Evolutionary conservation across 306 rosid genomes (phyloP), one percentile per base, ranked within the genome.

Genomic region (Prunus armeniaca): DNA sequence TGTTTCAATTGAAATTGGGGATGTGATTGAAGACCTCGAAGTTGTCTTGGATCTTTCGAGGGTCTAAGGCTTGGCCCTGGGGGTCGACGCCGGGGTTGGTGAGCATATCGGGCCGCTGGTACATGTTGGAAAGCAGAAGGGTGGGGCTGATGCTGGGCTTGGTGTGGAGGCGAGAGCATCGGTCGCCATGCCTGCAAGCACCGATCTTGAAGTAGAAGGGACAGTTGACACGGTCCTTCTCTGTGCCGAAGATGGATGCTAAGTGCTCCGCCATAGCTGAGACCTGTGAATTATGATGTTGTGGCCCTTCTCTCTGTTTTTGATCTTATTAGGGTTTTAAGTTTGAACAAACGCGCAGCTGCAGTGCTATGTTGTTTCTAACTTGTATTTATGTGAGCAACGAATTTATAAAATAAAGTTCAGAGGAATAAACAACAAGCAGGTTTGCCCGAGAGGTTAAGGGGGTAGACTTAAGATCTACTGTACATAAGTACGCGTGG

Each of bases 171-270:
- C 99, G 75, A 2, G 99, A 92, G 83, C 99, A 96, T 55, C 99
- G 91, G 87, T 95, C 99, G 5, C 99, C 99, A 20, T 96, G 99
- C 46, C 99, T 77, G 80, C 99, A 96, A 28, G 99, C 99, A 69
- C 99, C 99, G 92, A 92, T 96, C 99, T 92, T 96, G 85, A 96
- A 92, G 91, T 96, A 96, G 87, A 96, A 96, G 0, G 99, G 99
- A 25, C 99, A 92, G 91, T 92, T 92, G 14, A 96, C 99, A 65
- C 99, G 78, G 80, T 96, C 99, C 81, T 92, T 92, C 87, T 96
- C 99, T 8, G 99, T 96, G 4, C 99, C 98, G 84, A 96, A 96
- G 20, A 96, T 96, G 78, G 99, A 96, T 47, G 99, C 99, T 63
- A 96, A 88, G 79, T 96, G 99, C 80, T 96, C 99, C 91, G 99